phyloP scores from a whole-genome alignment of 352 stramenopile genomes.

The Phytophthora quininea region DNA sequence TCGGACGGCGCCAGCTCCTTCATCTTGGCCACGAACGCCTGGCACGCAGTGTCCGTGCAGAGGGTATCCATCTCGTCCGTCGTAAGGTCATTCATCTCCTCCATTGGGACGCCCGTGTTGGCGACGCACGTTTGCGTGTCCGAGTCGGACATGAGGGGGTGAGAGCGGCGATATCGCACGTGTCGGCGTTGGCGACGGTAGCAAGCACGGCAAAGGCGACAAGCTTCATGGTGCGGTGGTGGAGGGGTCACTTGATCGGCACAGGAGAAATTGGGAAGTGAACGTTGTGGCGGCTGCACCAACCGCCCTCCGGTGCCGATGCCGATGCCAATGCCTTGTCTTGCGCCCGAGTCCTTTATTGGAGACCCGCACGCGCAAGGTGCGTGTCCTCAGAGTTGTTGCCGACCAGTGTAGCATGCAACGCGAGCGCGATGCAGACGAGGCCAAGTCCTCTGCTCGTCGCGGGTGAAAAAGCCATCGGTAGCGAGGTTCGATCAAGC shows the following conservation, averaged over 20 bases:
- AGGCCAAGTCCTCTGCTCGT: no score
- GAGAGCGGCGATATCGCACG: constrained; percentile 36
- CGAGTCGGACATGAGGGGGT: constrained; percentile 23
- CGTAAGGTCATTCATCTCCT: constrained; percentile 34
- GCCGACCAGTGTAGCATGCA: no score
- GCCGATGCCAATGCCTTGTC: no score
- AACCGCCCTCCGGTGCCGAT: no score
- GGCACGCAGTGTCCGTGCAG: constrained; percentile 37
- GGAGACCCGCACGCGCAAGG: no score
- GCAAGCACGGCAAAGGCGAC: constrained; percentile 20
- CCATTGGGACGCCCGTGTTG: constrained; percentile 37
- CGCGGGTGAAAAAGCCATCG: no score
- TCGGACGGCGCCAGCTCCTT: constrained; percentile 30
- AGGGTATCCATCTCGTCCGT: constrained; percentile 30
- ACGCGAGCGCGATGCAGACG: no score
- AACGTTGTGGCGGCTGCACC: constrained; percentile 1
- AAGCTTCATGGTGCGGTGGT: constrained; percentile 37
- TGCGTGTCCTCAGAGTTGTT: no score
- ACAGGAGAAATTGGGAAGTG: constrained; percentile 37
- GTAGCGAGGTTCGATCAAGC: no score
- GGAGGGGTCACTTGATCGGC: constrained; percentile 30
- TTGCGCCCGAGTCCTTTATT: no score
- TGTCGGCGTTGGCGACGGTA: constrained; percentile 28
- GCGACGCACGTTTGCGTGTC: constrained; percentile 30
- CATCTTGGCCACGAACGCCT: constrained; percentile 32